Percentiles rank a stretch among this genome's conserved stretches.
Evolutionary conservation across 768 basidiomycete genomes (phyloP).

Genomic region (Kwoniella heveanensis): DNA sequence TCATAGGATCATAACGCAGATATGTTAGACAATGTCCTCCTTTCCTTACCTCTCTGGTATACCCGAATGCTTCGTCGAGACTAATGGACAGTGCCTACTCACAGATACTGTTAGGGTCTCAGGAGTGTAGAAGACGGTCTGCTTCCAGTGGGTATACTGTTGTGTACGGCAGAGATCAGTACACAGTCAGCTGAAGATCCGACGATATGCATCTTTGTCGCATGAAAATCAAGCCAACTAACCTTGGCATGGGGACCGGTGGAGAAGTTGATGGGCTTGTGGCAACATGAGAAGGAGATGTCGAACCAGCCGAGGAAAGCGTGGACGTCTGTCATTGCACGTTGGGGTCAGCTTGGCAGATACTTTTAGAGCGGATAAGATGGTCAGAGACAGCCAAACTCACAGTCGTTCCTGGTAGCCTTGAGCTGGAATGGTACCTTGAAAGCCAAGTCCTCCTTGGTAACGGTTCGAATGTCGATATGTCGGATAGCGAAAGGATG

Average conservation of each 20-base stretch:
- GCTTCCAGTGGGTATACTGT: conserved; percentile 59
- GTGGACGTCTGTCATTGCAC: conserved; percentile 76
- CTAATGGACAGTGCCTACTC: conserved; percentile 18
- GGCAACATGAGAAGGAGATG: conserved; percentile 89
- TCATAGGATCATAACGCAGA: too few relatives aligned
- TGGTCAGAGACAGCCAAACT: conserved; percentile 46
- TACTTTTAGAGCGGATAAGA: too few relatives aligned
- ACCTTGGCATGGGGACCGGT: conserved; percentile 97
- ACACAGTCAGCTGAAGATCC: too few relatives aligned
- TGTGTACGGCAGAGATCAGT: too few relatives aligned
- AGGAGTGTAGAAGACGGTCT: conserved; percentile 97
- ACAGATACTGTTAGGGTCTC: conserved; percentile 55
- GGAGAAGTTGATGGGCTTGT: conserved; percentile 92
- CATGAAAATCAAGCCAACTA: conserved; percentile 53
- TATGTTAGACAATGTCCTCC: too few relatives aligned
- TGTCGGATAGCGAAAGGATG: conserved; percentile 91
- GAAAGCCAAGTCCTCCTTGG: conserved; percentile 93
- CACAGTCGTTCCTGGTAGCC: conserved; percentile 89
- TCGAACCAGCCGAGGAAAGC: conserved; percentile 99
- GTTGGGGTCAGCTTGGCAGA: too few relatives aligned
- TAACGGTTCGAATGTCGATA: conserved; percentile 85
- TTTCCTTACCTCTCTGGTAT: too few relatives aligned
- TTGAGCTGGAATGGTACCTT: conserved; percentile 73
- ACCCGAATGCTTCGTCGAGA: not conserved
- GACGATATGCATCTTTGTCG: too few relatives aligned